phyloP scores from a whole-genome alignment of 2,329 filamentous ascomycete species.

The Hypoxylon sp. region DNA sequence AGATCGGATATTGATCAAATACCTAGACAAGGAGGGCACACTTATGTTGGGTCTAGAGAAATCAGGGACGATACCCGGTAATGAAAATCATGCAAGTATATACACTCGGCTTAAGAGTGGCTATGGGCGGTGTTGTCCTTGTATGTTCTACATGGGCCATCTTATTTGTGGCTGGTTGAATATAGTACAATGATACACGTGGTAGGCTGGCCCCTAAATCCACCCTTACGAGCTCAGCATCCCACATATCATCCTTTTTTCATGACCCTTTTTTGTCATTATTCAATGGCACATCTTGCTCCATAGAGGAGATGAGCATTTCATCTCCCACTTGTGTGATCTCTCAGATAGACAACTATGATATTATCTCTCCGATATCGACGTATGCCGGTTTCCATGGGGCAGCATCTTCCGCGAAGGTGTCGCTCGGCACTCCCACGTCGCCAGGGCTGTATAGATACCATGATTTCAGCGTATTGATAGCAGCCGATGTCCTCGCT shows the following conservation, averaged over 20 bases:
- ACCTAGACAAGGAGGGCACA: constrained; percentile 14
- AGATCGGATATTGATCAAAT: constrained; percentile 13
- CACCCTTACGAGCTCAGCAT: constrained; percentile 29
- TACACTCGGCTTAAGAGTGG: constrained; percentile 42
- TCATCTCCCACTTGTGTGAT: background rate
- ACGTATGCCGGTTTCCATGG: constrained; percentile 78
- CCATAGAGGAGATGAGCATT: constrained; percentile 15
- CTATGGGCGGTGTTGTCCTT: constrained; percentile 39
- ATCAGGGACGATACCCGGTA: constrained; percentile 23
- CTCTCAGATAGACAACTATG: constrained; percentile 41
- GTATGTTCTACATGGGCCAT: constrained; percentile 39
- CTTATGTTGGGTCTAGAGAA: constrained; percentile 16
- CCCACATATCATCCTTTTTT: constrained; percentile 17
- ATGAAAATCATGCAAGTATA: constrained; percentile 32
- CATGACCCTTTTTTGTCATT: constrained; percentile 12
- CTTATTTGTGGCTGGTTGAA: constrained; percentile 30
- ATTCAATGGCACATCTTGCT: constrained; percentile 25
- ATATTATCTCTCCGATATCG: constrained; percentile 79
- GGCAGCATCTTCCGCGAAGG: constrained; percentile 71
- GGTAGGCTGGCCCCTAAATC: constrained; percentile 26
- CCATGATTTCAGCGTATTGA: constrained; percentile 91
- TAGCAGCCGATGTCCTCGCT: constrained; percentile 83
- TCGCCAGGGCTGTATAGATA: constrained; percentile 90
- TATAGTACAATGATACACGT: constrained; percentile 46
- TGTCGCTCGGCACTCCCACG: constrained; percentile 78